phyloP scores from a whole-genome alignment of 805 yeast species.

The Cyberlindnera misumaiensis region DNA sequence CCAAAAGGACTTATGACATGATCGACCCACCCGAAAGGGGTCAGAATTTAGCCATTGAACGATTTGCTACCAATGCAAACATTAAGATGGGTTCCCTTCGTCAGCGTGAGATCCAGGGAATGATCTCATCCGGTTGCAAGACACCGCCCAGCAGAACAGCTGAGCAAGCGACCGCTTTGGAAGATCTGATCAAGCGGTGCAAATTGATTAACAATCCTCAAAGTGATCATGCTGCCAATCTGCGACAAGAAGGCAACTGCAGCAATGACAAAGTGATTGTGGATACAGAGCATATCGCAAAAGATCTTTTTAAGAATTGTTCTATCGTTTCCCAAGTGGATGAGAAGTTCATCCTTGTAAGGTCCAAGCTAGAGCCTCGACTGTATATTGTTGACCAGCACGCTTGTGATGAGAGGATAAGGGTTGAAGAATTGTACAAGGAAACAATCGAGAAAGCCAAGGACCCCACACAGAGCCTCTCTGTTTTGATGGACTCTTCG shows the following conservation, averaged over 20 bases:
- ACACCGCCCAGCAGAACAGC: too few relatives aligned
- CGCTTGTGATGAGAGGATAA: constrained; percentile 74
- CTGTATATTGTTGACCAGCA: constrained; percentile 66
- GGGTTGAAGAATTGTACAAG: constrained; percentile 44
- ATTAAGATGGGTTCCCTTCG: too few relatives aligned
- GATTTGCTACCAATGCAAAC: too few relatives aligned
- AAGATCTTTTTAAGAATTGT: constrained; percentile 18
- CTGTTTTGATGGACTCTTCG: constrained; percentile 7
- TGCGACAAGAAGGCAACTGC: neutral
- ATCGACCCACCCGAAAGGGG: too few relatives aligned
- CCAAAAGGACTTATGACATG: too few relatives aligned
- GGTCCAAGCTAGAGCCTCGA: constrained; percentile 2
- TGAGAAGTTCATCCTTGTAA: constrained; percentile 52
- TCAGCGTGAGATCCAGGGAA: too few relatives aligned
- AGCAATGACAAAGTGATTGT: neutral
- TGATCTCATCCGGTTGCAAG: too few relatives aligned
- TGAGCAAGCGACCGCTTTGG: constrained; percentile 1
- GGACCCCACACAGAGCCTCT: constrained; percentile 17
- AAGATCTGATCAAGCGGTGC: constrained; percentile 6
- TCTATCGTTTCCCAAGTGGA: constrained; percentile 53
- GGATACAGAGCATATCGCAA: constrained; percentile 5
- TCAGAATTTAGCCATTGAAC: too few relatives aligned
- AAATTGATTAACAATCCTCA: constrained; percentile 1
- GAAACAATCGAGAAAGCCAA: constrained; percentile 28
- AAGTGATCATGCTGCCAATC: neutral